phyloP scores from a whole-genome alignment of 768 basidiomycete species.

The Dioszegia crocea region DNA sequence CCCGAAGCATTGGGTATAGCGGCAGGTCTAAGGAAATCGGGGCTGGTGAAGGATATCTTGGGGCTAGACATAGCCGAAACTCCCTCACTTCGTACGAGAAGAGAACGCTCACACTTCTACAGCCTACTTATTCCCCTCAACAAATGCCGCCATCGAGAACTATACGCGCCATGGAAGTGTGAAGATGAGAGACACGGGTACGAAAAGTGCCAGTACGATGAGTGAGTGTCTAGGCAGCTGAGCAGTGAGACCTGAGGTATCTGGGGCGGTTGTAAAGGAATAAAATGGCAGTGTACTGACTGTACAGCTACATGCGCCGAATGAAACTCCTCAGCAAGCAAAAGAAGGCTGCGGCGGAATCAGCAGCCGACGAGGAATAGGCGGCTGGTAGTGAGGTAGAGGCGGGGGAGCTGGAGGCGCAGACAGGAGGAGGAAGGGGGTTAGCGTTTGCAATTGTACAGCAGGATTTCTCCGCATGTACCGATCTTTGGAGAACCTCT shows the following conservation, averaged over 20 bases:
- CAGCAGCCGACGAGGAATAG: conserved; percentile 12
- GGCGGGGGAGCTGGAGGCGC: neutral
- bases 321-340: conserved; percentile 79
- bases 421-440: neutral
- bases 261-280: neutral
- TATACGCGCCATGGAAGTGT: conserved; percentile 88
- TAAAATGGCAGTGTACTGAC: neutral
- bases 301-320: conserved; percentile 70
- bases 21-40: too few species aligned
- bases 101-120: neutral
- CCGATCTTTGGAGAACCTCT: neutral
- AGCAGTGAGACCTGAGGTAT: too few species aligned
- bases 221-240: conserved; percentile 61
- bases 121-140: conserved; percentile 86
- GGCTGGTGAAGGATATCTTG: too few species aligned
- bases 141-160: conserved; percentile 70
- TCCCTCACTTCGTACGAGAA: too few species aligned
- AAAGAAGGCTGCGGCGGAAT: conserved; percentile 54
- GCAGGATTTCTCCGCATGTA: neutral
- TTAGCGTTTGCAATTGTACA: neutral
- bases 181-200: conserved; percentile 66
- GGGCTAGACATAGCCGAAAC: too few species aligned
- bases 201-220: conserved; percentile 76
- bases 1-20: too few species aligned
- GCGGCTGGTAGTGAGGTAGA: neutral